Evolutionary conservation across 306 rosid species (phyloP), one percentile per base, ranked within the genome.

Genomic region (Gynostemma pentaphyllum): DNA sequence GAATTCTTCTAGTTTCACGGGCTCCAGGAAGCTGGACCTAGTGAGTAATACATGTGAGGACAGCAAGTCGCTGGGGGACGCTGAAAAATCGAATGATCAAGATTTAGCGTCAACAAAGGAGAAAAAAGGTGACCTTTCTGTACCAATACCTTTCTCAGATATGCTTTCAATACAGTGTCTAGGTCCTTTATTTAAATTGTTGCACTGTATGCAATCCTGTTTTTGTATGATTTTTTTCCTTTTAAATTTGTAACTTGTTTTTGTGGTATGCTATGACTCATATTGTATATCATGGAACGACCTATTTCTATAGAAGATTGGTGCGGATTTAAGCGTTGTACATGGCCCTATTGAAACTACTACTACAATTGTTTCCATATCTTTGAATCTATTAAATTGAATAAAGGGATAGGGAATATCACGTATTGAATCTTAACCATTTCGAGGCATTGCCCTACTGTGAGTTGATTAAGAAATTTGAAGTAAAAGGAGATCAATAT

Each of bases 121-220:
- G 66, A 79, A 60, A 49, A 85, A 72, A 75, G 97, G 97, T 87
- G 81, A 71, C 45, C 36, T 39, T 62, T 51, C 13, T 37, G 65
- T 22, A 36, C 46, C 27, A 21, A 8, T 59, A 60, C 22, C 22
- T 37, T 39, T 22, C 21, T 21, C 14, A 39, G 13, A n/a, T n/a
- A n/a, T n/a, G n/a, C n/a, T n/a, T n/a, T n/a, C n/a, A n/a, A n/a
- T n/a, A n/a, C 41, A 6, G 21, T 22, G 48, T 32, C 22, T 21
- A 28, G 21, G 21, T 37, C 37, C 13, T 59, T 32, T 34, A 4
- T 44, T 56, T 18, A 12, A 50, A 7, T 55, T 13, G 7, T 16
- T 55, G 19, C n/a, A 26, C 15, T 51, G 2, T 51, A 51, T 28
- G 7, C 7, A 7, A 53, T 15, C n/a, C n/a, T n/a, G n/a, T n/a